Evolutionary conservation across 2,329 filamentous ascomycete species (phyloP).

Genomic region (Madurella mycetomatis): DNA sequence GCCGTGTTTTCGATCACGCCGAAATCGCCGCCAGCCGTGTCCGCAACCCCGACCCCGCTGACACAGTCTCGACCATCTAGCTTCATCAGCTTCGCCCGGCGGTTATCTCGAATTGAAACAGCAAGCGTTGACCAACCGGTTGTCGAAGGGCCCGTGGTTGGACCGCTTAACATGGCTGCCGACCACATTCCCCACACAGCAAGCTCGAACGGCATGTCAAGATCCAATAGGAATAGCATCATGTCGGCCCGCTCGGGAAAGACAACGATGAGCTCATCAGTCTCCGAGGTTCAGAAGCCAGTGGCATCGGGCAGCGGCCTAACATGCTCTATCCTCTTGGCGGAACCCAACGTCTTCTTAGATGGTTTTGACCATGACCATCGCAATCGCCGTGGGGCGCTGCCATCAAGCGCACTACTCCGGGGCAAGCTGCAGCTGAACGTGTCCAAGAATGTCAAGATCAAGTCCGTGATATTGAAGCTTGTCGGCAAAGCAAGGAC

Average conservation of each 20-base stretch:
- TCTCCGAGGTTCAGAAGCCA: constrained; percentile 63
- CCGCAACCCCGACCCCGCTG: constrained; percentile 11
- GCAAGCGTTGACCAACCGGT: neutral
- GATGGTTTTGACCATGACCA: constrained; percentile 73
- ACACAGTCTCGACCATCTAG: constrained; percentile 25
- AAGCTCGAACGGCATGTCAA: constrained; percentile 25
- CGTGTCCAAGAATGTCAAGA: constrained; percentile 84
- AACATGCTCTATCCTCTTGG: constrained; percentile 66
- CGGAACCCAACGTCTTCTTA: constrained; percentile 76
- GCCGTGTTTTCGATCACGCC: constrained; percentile 24
- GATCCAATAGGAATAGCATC: constrained; percentile 44
- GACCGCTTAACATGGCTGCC: constrained; percentile 30
- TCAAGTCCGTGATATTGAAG: constrained; percentile 84
- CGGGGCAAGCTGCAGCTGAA: constrained; percentile 78
- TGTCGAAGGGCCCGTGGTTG: constrained; percentile 6
- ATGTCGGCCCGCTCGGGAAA: constrained; percentile 50
- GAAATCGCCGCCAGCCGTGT: constrained; percentile 16
- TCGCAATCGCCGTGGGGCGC: constrained; percentile 48
- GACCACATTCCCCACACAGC: constrained; percentile 25
- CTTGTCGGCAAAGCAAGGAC: constrained; percentile 82
- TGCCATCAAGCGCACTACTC: constrained; percentile 71
- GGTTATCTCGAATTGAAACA: constrained; percentile 20
- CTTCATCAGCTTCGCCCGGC: constrained; percentile 24
- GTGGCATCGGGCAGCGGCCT: constrained; percentile 75
- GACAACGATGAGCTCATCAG: constrained; percentile 44